Conservation (phyloP, 2,329 filamentous ascomycete species). For the Fusarium verticillioides region DNA sequence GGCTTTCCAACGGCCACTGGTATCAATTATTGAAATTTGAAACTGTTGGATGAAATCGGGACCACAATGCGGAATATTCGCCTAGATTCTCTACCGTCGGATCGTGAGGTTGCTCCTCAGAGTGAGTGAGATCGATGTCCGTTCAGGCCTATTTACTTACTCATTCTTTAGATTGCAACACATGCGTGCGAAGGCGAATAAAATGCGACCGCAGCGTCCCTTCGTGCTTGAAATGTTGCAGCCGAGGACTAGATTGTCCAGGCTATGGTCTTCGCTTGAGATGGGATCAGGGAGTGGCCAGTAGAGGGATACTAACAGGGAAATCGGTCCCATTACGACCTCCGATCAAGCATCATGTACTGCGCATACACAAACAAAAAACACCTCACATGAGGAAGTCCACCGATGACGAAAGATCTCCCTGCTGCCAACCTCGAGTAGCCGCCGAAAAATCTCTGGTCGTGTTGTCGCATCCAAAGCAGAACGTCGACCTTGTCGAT, state of each 20-base stretch:
- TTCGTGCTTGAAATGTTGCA: not conserved
- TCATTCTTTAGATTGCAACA: not conserved
- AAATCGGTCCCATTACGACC: not conserved
- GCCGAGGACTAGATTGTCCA: not conserved
- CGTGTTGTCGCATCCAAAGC: not conserved
- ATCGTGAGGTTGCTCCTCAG: not conserved
- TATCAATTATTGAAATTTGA: not conserved
- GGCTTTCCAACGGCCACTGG: not conserved
- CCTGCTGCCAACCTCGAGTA: not conserved
- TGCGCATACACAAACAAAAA: not conserved
- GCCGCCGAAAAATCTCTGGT: accelerated
- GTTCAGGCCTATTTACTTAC: not conserved
- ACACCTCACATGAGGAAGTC: accelerated
- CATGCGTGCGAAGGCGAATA: not conserved
- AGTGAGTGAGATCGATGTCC: not conserved
- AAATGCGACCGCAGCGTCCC: not conserved
- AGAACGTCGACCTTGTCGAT: not conserved
- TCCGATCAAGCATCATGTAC: not conserved
- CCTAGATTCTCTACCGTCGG: not conserved
- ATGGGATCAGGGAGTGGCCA: slow-evolving; percentile 9
- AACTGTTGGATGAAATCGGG: accelerated
- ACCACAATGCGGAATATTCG: not conserved
- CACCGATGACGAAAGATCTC: accelerated
- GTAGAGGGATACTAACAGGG: not conserved
- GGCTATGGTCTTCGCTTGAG: not conserved